Percentiles rank a stretch among this genome's conserved stretches.
phyloP scores from a whole-genome alignment of 345 rosid species.

The Carallia brachiata region DNA sequence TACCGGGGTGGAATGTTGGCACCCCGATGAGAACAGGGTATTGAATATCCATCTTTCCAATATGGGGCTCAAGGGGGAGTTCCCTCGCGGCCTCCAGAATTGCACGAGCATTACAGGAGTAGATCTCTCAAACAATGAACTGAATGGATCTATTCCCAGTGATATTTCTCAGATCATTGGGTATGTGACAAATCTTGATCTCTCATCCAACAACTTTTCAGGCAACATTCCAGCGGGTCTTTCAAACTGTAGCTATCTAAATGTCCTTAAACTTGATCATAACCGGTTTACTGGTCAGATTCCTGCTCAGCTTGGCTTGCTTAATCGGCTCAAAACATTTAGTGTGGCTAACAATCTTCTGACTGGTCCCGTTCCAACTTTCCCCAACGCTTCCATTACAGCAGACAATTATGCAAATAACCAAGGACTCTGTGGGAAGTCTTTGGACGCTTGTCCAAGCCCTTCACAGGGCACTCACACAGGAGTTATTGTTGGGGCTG shows the following conservation, averaged over 20 bases:
- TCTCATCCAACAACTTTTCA: conserved; percentile 24
- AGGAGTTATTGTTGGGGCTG: conserved; percentile 24
- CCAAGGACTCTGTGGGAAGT: conserved; percentile 54
- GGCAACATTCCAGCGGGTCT: conserved; percentile 23
- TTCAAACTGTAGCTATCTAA: conserved; percentile 16
- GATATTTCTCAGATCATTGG: not conserved
- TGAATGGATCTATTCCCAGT: conserved; percentile 15
- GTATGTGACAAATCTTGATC: not conserved
- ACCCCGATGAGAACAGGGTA: conserved; percentile 33
- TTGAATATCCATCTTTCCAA: conserved; percentile 17
- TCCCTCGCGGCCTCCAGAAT: conserved; percentile 22
- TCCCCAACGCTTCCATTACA: not conserved
- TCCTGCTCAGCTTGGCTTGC: conserved; percentile 11
- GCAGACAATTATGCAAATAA: conserved; percentile 44
- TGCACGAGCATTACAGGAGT: conserved; percentile 20
- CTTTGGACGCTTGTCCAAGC: conserved; percentile 40
- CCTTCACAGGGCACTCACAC: conserved; percentile 24
- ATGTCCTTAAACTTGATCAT: conserved; percentile 18
- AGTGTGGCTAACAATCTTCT: conserved; percentile 62
- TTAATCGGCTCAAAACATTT: conserved; percentile 23
- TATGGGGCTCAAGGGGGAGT: conserved; percentile 28
- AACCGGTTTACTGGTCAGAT: conserved; percentile 24
- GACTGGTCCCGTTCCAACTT: conserved; percentile 51
- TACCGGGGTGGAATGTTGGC: conserved; percentile 31
- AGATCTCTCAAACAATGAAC: conserved; percentile 19